Base-by-base conservation (phyloP, 1,284 basidiomycete genomes). In the Somion occarium region DNA sequence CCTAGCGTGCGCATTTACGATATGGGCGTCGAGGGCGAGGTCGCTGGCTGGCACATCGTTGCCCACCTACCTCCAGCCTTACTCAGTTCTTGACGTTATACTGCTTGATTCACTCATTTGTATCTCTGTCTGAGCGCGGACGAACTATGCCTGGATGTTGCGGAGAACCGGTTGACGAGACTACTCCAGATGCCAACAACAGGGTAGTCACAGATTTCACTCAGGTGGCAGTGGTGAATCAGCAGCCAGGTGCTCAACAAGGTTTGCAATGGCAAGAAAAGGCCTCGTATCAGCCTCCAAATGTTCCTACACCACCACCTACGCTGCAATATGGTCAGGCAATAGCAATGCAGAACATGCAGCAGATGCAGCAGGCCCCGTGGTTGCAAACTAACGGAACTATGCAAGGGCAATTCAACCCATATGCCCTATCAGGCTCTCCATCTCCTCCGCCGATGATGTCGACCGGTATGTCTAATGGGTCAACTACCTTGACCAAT, bases 141-240 rank as follows among this genome's bases (percentile, higher is more conserved):
- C 45, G 20, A 24, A 48, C 44, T 53, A 65, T 56, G 52, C 82
- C 83, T 80, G 70, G 76, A 50, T 85, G 83, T 62, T 85, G 83
- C 61, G 82, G 82, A 9, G 70, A 75, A 45, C 57, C 68, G 1
- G 49, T 64, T 27, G 51, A 58, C 46, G 68, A 59, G 24, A 62
- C 61, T 48, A 57, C 61, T 15, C 54, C 56, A 20, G 56, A 59
- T 19, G 59, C 55, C 25, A 54, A 57, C 18, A 61, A 63, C 46
- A 52, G 63, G 27, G 24, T 22, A 5, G 53, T 58, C 37, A 56
- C 54, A n/a, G 58, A 55, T 13, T 60, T 61, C 49, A 54, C 51
- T 25, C 20, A 55, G 24, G 56, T 57, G 20, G 34, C 30, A 25
- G 34, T 26, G 23, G 56, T 83, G n/a, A 73, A 60, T 25, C 75